Percentiles rank a stretch among this genome's conserved stretches.
These are phyloP conservation scores for Sporothrix globosa DNA, from an alignment of 2,329 filamentous ascomycete species.

Conservation along the genomic window DNA sequence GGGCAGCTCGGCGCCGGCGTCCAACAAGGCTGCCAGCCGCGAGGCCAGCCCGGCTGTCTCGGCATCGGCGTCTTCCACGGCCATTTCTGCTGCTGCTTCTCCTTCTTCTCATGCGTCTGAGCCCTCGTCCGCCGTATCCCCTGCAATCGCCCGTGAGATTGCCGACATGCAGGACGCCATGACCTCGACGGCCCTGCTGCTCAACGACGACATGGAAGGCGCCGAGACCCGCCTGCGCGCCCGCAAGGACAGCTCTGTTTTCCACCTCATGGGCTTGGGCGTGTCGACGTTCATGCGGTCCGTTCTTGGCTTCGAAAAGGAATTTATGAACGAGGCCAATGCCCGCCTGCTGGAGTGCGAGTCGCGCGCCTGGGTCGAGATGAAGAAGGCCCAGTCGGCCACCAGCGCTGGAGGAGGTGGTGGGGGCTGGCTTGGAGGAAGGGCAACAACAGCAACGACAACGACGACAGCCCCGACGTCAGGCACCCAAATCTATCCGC, in stretches of 20 bases:
- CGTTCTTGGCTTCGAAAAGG: constrained; percentile 87
- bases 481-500: constrained; percentile 66
- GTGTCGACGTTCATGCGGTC: constrained; percentile 84
- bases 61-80: constrained; percentile 35
- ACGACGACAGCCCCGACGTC: not conserved
- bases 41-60: constrained; percentile 43
- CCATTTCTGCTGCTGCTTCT: constrained; percentile 36
- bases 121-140: not conserved
- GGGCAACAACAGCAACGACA: not conserved
- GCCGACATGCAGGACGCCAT: constrained; percentile 63
- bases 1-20: constrained; percentile 38
- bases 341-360: constrained; percentile 75
- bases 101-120: not conserved
- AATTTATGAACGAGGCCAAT: constrained; percentile 82
- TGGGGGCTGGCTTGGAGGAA: constrained; percentile 10
- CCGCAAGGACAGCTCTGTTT: constrained; percentile 75
- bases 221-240: constrained; percentile 77
- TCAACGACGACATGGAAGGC: constrained; percentile 86
- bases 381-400: constrained; percentile 67
- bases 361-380: constrained; percentile 72
- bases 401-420: constrained; percentile 33
- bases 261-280: constrained; percentile 81
- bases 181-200: constrained; percentile 69
- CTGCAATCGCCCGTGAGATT: constrained; percentile 48
- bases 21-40: constrained; percentile 41